Evolutionary conservation across 2,329 filamentous ascomycete genomes (phyloP).

Genomic region (Trichoderma sp.): DNA sequence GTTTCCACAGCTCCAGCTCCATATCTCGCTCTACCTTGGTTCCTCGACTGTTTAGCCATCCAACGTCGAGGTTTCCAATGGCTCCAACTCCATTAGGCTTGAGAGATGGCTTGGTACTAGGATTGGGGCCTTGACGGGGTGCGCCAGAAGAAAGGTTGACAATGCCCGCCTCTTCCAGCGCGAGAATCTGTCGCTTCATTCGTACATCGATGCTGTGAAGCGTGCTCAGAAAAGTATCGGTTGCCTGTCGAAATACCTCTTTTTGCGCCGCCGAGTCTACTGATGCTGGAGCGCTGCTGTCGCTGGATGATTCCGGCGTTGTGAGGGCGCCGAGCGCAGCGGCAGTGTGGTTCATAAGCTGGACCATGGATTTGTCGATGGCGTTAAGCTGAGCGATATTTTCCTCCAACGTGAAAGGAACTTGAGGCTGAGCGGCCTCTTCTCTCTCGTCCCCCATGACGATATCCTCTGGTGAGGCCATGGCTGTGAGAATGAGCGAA

Average conservation of each 20-base stretch:
- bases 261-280: conserved; percentile 54
- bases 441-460: conserved; percentile 35
- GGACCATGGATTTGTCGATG: conserved; percentile 64
- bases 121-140: conserved; percentile 37
- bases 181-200: conserved; percentile 68
- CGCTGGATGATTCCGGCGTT: conserved; percentile 32
- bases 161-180: conserved; percentile 78
- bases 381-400: conserved; percentile 78
- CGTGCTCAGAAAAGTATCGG: conserved; percentile 68
- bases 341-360: conserved; percentile 48
- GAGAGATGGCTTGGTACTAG: conserved; percentile 45
- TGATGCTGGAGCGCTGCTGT: conserved; percentile 29
- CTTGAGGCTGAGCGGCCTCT: conserved; percentile 37
- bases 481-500: conserved; percentile 26
- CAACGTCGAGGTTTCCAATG: conserved; percentile 72
- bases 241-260: conserved; percentile 59
- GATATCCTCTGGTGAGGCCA: conserved; percentile 39
- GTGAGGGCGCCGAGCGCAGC: conserved; percentile 50
- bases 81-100: conserved; percentile 58
- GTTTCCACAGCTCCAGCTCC: conserved; percentile 75
- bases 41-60: conserved; percentile 85
- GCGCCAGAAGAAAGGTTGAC: conserved; percentile 52
- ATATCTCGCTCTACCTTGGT: conserved; percentile 80
- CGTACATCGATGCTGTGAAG: conserved; percentile 74
- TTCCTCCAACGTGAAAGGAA: conserved; percentile 71